Percentiles rank a stretch among this genome's conserved stretches.
phyloP scores from a whole-genome alignment of 306 rosid species.

The Comarum palustre region DNA sequence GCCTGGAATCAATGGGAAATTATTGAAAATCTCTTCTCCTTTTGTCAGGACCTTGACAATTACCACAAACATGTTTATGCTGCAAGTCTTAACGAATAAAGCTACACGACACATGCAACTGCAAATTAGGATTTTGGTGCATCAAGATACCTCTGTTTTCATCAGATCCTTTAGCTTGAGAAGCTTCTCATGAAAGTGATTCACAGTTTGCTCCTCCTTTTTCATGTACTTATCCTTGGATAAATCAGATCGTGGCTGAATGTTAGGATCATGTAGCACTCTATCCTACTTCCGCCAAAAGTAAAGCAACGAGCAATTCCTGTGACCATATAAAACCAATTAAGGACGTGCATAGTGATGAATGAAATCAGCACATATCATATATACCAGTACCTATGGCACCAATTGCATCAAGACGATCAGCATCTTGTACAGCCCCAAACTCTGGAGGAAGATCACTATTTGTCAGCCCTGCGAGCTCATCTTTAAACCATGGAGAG shows the following conservation, averaged over 20 bases:
- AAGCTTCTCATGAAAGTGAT: constrained; percentile 93
- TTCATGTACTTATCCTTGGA: constrained; percentile 69
- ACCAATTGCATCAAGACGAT: constrained; percentile 94
- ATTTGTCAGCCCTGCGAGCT: constrained; percentile 50
- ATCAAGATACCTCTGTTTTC: constrained; percentile 65
- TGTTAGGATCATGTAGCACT: constrained; percentile 64
- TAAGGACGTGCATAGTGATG: neutral
- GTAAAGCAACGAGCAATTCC: constrained; percentile 96
- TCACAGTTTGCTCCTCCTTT: constrained; percentile 72
- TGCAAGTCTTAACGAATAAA: neutral
- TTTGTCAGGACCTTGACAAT: neutral
- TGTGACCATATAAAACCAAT: constrained; percentile 26
- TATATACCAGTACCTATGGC: constrained; percentile 65
- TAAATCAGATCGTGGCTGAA: constrained; percentile 54
- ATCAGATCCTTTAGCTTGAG: constrained; percentile 82
- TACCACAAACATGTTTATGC: neutral
- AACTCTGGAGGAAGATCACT: constrained; percentile 58
- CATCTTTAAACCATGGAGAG: constrained; percentile 82
- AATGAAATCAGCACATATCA: neutral
- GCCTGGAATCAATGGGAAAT: constrained; percentile 50
- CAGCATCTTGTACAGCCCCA: constrained; percentile 90
- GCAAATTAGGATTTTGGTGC: neutral
- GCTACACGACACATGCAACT: constrained; percentile 3
- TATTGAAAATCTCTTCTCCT: neutral
- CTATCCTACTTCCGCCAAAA: constrained; percentile 80